phyloP scores from a whole-genome alignment of 2,329 filamentous ascomycete genomes.

The Arthrinium puccinioides region DNA sequence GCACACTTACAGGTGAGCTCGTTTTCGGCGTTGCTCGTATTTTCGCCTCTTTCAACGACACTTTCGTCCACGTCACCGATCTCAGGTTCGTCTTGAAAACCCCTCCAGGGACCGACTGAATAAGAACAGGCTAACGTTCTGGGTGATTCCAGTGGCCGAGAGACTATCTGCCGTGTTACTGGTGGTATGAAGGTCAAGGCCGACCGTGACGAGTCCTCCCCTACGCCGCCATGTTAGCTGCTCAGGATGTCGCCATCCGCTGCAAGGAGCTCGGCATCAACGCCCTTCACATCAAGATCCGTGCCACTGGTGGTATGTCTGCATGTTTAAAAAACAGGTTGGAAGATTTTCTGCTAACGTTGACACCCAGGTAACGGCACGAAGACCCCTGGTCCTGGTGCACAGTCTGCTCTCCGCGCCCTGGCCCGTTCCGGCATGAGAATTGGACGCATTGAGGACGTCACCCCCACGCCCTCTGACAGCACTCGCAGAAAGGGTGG shows the following conservation, averaged over 20 bases:
- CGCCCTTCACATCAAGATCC: slow-evolving; percentile 99
- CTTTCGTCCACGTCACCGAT: slow-evolving; percentile 99
- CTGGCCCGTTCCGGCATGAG: slow-evolving; percentile 99
- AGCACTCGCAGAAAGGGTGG: slow-evolving; percentile 99
- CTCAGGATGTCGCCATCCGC: slow-evolving; percentile 92
- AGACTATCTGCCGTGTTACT: slow-evolving; percentile 99
- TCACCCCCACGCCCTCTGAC: slow-evolving; percentile 98
- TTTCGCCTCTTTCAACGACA: slow-evolving; percentile 92
- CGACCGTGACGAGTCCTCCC: slow-evolving; percentile 99
- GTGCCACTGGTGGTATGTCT: slow-evolving; percentile 98
- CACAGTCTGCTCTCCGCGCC: slow-evolving; percentile 97
- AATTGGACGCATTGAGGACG: slow-evolving; percentile 99
- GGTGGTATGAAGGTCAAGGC: slow-evolving; percentile 99
- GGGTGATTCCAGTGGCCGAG: slow-evolving; percentile 83
- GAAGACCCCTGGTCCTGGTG: slow-evolving; percentile 99
- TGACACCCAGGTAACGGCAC: slow-evolving; percentile 75
- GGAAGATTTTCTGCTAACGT: slow-evolving; percentile 1
- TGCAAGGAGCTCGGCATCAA: slow-evolving; percentile 69
- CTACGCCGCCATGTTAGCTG: slow-evolving; percentile 99
- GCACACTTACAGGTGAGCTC: slow-evolving; percentile 65
- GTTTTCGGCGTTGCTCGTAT: slow-evolving; percentile 98
- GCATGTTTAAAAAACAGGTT: slow-evolving; percentile 30
- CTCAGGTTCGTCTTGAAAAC: slow-evolving; percentile 60
- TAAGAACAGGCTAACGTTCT: slow-evolving; percentile 63
- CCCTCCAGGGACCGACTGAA: slow-evolving; percentile 11